Evolutionary conservation across 495 filamentous ascomycete genomes (phyloP).

Genomic region (Xylaria telfairii): DNA sequence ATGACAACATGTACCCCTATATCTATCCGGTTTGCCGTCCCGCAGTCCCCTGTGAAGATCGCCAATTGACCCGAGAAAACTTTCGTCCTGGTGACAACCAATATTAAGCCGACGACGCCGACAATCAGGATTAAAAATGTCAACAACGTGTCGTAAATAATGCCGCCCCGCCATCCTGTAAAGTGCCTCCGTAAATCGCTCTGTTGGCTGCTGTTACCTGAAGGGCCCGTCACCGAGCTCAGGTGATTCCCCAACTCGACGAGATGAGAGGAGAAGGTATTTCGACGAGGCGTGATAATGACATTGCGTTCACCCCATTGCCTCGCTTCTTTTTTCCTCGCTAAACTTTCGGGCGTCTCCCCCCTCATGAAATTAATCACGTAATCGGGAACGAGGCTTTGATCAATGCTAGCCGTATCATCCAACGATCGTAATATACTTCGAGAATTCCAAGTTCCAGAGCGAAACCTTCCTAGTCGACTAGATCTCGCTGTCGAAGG

Average conservation of each 20-base stretch:
- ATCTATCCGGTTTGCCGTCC: slow-evolving; percentile 38
- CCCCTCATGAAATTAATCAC: slow-evolving; percentile 53
- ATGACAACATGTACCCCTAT: slow-evolving; percentile 46
- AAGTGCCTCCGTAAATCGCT: slow-evolving; percentile 36
- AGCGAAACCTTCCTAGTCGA: slow-evolving; percentile 32
- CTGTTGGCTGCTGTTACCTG: slow-evolving; percentile 31
- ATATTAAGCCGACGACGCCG: slow-evolving; percentile 47
- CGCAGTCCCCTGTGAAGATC: slow-evolving; percentile 45
- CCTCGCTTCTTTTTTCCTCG: slow-evolving; percentile 47
- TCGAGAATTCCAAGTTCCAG: slow-evolving; percentile 39
- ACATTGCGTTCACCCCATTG: slow-evolving; percentile 42
- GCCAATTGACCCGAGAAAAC: slow-evolving; percentile 39
- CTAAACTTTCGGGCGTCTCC: slow-evolving; percentile 51
- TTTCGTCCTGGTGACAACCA: slow-evolving; percentile 42
- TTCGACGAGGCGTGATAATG: slow-evolving; percentile 35
- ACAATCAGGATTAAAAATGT: slow-evolving; percentile 45
- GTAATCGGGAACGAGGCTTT: slow-evolving; percentile 52
- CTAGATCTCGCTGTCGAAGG: slow-evolving; percentile 38
- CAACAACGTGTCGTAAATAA: slow-evolving; percentile 45
- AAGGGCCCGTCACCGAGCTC: slow-evolving; percentile 17
- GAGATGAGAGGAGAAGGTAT: slow-evolving; percentile 41
- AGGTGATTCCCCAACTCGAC: slow-evolving; percentile 44
- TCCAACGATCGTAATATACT: slow-evolving; percentile 36
- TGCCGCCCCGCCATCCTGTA: slow-evolving; percentile 48
- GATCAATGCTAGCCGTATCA: slow-evolving; percentile 41